These are phyloP conservation scores for Solanum paucissectum DNA, from an alignment of 257 asterid species.

Conservation along the genomic window DNA sequence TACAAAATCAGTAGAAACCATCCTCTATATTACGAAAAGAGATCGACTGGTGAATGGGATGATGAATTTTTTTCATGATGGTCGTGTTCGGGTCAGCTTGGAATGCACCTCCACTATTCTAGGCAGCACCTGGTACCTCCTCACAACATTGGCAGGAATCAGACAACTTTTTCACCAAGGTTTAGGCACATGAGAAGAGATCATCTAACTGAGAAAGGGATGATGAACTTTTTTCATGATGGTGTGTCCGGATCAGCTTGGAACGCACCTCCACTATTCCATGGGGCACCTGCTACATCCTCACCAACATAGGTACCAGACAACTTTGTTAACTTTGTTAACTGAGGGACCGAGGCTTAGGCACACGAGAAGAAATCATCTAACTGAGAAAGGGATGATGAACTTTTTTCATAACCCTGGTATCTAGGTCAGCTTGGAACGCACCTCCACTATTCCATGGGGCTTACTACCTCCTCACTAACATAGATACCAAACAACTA, in stretches of 20 bases:
- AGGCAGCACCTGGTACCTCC: not conserved
- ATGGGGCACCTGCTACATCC: not conserved
- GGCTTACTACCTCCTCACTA: not conserved
- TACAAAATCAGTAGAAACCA: not conserved
- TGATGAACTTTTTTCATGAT: not conserved
- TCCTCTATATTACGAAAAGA: not conserved
- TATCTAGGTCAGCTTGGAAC: not conserved
- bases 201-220: not conserved
- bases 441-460: not conserved
- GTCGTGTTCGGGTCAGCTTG: not conserved
- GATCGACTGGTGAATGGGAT: not conserved
- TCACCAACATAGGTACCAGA: not conserved
- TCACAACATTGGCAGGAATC: not conserved
- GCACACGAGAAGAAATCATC: not conserved
- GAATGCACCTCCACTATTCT: not conserved
- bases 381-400: not conserved
- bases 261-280: not conserved
- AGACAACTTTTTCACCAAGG: not conserved
- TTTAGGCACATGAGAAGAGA: not conserved
- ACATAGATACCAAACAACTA: not conserved
- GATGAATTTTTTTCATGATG: not conserved
- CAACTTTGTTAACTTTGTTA: not conserved
- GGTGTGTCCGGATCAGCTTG: not conserved
- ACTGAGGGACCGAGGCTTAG: not conserved
- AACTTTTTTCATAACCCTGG: not conserved